These are phyloP conservation scores for Amoebophrya sp. DNA, from an alignment of 169 alveolate genomes.

Conservation along the genomic window DNA sequence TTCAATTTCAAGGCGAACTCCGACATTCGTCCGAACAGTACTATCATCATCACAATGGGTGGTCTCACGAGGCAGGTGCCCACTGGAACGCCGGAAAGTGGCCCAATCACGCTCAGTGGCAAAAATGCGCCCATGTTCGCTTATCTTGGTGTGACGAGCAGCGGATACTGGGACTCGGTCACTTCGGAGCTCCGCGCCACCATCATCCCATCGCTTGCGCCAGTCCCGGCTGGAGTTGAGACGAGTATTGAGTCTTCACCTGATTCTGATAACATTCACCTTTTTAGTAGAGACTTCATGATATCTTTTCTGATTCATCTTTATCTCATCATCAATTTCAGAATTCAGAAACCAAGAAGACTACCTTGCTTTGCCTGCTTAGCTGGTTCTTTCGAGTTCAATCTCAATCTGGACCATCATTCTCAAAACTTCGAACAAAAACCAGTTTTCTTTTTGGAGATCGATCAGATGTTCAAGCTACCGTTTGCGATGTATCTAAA, in stretches of 20 bases:
- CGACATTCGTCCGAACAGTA: slow-evolving; percentile 25
- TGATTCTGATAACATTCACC: too few relatives aligned
- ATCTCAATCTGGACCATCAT: too few relatives aligned
- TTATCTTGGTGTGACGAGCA: background rate
- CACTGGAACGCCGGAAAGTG: background rate
- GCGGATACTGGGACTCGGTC: background rate
- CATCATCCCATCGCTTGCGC: background rate
- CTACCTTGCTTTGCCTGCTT: too few relatives aligned
- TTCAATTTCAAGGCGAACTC: slow-evolving; percentile 28
- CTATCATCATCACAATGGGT: background rate
- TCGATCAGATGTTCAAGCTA: slow-evolving; percentile 33
- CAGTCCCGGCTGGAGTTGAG: background rate
- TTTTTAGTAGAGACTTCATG: too few relatives aligned
- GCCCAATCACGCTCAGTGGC: background rate
- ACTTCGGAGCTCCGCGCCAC: background rate
- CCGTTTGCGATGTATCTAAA: slow-evolving; percentile 29
- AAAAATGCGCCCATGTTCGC: slow-evolving; percentile 5
- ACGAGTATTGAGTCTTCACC: background rate
- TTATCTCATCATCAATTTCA: background rate
- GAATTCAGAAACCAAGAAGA: background rate
- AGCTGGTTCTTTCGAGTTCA: too few relatives aligned
- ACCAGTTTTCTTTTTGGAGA: slow-evolving; percentile 25
- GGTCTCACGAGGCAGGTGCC: background rate
- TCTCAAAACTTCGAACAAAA: too few relatives aligned
- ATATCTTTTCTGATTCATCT: too few relatives aligned